Percentiles rank a stretch among this genome's conserved stretches.
phyloP scores from a whole-genome alignment of 2,329 filamentous ascomycete species.

The Fusarium setosum region DNA sequence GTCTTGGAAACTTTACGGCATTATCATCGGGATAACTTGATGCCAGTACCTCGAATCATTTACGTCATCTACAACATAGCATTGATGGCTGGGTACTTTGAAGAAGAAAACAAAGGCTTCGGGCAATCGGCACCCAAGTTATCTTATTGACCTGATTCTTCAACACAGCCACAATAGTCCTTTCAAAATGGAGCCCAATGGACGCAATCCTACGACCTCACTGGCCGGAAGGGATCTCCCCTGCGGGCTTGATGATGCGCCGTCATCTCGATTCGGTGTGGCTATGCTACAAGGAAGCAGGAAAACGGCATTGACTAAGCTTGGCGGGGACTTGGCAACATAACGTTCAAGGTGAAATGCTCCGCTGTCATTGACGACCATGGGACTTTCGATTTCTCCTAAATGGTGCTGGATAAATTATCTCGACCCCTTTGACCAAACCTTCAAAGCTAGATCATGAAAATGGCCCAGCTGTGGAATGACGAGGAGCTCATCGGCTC shows the following conservation, averaged over 20 bases:
- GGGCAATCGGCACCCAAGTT: too few relatives aligned
- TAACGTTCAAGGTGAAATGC: not conserved
- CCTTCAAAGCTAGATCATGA: not conserved
- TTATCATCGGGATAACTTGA: too few relatives aligned
- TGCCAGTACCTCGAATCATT: too few relatives aligned
- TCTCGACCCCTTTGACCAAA: not conserved
- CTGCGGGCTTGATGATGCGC: not conserved
- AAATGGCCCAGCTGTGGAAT: not conserved
- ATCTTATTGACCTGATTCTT: too few relatives aligned
- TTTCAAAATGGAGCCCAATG: too few relatives aligned
- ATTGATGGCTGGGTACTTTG: too few relatives aligned
- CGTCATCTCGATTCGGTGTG: slow-evolving; percentile 5
- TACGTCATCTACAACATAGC: too few relatives aligned
- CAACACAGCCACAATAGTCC: too few relatives aligned
- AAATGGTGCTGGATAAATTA: not conserved
- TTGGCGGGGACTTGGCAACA: slow-evolving; percentile 4
- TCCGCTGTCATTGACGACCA: not conserved
- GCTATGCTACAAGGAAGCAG: slow-evolving; percentile 9
- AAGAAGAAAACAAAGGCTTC: too few relatives aligned
- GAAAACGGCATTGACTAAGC: slow-evolving; percentile 5
- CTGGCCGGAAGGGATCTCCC: too few relatives aligned
- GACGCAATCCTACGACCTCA: too few relatives aligned
- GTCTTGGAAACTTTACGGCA: too few relatives aligned
- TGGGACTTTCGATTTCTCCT: not conserved
- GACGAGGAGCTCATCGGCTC: not conserved